Conservation (phyloP, 495 filamentous ascomycete genomes). For the Aspergillus nanangensis region DNA sequence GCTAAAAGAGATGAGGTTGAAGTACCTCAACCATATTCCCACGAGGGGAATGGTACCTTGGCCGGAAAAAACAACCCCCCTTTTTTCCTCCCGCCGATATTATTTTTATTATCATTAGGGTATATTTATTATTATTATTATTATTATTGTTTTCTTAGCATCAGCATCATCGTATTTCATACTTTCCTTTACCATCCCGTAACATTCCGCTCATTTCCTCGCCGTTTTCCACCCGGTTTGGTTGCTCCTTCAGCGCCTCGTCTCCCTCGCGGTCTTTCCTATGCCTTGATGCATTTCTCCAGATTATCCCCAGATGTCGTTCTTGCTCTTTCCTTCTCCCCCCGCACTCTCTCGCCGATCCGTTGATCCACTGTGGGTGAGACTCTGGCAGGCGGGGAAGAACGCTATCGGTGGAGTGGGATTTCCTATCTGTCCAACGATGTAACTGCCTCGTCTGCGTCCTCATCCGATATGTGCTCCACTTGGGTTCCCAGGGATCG, state of each 20-base stretch:
- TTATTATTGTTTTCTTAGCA: no score
- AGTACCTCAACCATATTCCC: no score
- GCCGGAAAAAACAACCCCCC: no score
- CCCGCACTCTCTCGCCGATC: constrained; percentile 16
- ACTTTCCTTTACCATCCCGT: no score
- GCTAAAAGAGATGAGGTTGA: no score
- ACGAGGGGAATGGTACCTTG: no score
- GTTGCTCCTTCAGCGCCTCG: not conserved
- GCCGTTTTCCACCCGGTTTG: no score
- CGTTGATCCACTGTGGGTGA: constrained; percentile 12
- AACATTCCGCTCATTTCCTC: no score
- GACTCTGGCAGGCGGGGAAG: constrained; percentile 1
- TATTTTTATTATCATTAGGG: no score
- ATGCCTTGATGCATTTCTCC: constrained; percentile 9
- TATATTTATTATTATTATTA: no score
- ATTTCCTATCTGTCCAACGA: constrained; percentile 8
- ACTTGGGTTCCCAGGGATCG: constrained; percentile 2
- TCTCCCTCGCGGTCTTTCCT: constrained; percentile 4
- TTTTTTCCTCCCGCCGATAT: no score
- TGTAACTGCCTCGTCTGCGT: not conserved
- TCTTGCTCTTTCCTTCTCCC: constrained; percentile 2
- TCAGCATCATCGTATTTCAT: no score
- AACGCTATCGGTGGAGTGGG: constrained; percentile 6
- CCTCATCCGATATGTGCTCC: constrained; percentile 5
- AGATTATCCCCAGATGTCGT: constrained; percentile 5